phyloP scores from a whole-genome alignment of 2,329 filamentous ascomycete genomes.

The Didymella sp. region DNA sequence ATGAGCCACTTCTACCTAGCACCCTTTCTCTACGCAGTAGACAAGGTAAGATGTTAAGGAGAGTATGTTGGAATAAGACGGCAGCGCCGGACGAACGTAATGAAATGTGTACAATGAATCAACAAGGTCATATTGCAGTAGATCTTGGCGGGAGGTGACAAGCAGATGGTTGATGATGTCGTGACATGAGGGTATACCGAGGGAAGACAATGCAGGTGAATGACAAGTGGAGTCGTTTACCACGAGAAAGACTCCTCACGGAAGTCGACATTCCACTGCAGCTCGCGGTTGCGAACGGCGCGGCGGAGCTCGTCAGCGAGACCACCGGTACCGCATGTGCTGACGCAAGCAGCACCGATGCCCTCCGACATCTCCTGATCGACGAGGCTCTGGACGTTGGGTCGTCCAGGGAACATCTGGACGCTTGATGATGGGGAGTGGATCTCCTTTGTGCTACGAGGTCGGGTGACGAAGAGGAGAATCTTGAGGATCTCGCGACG shows the following conservation, averaged over 20 bases:
- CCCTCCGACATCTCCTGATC: constrained; percentile 82
- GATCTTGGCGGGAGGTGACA: constrained; percentile 7
- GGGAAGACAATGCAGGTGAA: constrained; percentile 15
- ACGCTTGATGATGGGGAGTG: constrained; percentile 78
- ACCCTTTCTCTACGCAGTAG: constrained; percentile 24
- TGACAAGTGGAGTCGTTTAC: constrained; percentile 46
- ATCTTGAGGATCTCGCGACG: constrained; percentile 84
- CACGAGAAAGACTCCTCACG: constrained; percentile 79
- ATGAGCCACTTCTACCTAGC: constrained; percentile 24
- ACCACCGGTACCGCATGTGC: constrained; percentile 76
- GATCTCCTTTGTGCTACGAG: constrained; percentile 82
- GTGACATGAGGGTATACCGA: constrained; percentile 28
- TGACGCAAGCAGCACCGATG: constrained; percentile 86
- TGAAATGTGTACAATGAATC: constrained; percentile 43
- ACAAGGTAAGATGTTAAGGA: constrained; percentile 25
- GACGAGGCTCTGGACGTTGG: constrained; percentile 80
- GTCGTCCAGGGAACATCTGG: constrained; percentile 89
- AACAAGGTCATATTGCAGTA: constrained; percentile 17
- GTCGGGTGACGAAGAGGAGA: constrained; percentile 88
- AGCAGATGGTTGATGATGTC: constrained; percentile 9
- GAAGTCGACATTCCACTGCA: constrained; percentile 74
- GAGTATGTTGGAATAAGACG: constrained; percentile 27
- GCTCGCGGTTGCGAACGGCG: constrained; percentile 70
- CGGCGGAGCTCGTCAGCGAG: constrained; percentile 77
- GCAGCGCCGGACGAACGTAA: constrained; percentile 17